Evolutionary conservation across 2,329 filamentous ascomycete genomes (phyloP), one percentile per base, ranked within the genome.

Genomic region (Calonectria pteridis): DNA sequence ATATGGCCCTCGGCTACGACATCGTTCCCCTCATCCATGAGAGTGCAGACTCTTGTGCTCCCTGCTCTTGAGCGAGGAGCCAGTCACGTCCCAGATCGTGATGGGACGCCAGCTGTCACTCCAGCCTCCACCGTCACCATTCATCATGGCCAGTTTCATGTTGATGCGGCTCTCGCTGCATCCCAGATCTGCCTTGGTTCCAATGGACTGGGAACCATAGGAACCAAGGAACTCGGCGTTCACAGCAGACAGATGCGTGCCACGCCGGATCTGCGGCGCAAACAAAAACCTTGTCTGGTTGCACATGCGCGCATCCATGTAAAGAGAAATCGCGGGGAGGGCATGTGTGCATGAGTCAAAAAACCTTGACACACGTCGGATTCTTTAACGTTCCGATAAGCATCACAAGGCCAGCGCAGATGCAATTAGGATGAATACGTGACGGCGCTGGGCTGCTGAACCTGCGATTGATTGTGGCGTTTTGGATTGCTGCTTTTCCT

Each of bases 201-300:
- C 58, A 70, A 29, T 23, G 18, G 29, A 28, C 35, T 31, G 28
- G 26, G 51, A 71, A 51, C 23, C 6, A 31, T 14, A n/a, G n/a
- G 33, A 67, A 72, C 26, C 69, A 72, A 53, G 69, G 69, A 67
- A 53, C 28, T 53, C 50, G 51, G 62, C 23, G 59, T 50, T 66
- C 40, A 69, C 69, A 55, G 69, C 69, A 67, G 46, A 58, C 55
- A 58, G 35, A 51, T 69, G 59, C 10, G 40, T 20, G 40, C 29
- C 58, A 51, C 67, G 14, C 20, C n/a, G 43, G 67, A 63, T 69
- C 67, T 55, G 43, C 67, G 59, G 40, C 58, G 37, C 37, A n/a
- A 46, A 4, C 23, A 46, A 29, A 46, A 63, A 63, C 58, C 35
- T 63, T 46, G 58, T 11, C 28, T 16, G 20, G 23, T 31, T 63